Evolutionary conservation across 2,329 filamentous ascomycete species (phyloP).

Genomic region (Verticillium isaacii): DNA sequence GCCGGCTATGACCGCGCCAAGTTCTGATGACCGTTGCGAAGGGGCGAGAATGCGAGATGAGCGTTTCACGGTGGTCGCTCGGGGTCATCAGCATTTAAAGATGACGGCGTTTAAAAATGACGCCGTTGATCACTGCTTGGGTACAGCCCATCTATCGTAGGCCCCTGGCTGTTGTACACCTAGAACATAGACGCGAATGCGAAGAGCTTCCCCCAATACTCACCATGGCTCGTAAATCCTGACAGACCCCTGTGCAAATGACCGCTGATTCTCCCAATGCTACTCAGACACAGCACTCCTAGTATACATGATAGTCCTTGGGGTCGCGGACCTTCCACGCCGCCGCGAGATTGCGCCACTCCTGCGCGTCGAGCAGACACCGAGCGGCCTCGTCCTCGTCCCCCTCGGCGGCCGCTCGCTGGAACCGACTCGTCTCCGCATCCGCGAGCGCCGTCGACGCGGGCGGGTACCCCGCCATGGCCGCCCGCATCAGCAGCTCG

Average conservation of each 20-base stretch:
- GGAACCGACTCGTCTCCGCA: constrained; percentile 1
- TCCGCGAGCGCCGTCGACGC: neutral
- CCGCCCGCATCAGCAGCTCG: neutral
- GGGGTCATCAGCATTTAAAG: too few species aligned
- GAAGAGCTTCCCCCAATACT: too few species aligned
- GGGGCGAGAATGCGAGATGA: too few species aligned
- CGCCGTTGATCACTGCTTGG: too few species aligned
- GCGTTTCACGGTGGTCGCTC: too few species aligned
- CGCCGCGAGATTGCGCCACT: neutral
- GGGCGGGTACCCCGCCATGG: neutral
- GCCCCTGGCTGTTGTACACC: too few species aligned
- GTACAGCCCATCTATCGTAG: too few species aligned
- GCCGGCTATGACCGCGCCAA: constrained; percentile 2
- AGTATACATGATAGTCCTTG: neutral
- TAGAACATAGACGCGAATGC: too few species aligned
- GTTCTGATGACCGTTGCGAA: neutral
- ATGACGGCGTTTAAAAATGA: too few species aligned
- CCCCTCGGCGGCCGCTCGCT: neutral
- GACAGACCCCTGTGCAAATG: too few species aligned
- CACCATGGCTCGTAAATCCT: too few species aligned
- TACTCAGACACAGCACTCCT: neutral
- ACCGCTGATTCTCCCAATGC: neutral
- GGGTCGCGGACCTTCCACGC: neutral
- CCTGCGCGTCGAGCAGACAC: neutral
- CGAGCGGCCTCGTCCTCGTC: neutral